Percentiles rank a stretch among this genome's conserved stretches.
phyloP scores from a whole-genome alignment of 2,329 filamentous ascomycete genomes.

The Ophiobolus disseminans region DNA sequence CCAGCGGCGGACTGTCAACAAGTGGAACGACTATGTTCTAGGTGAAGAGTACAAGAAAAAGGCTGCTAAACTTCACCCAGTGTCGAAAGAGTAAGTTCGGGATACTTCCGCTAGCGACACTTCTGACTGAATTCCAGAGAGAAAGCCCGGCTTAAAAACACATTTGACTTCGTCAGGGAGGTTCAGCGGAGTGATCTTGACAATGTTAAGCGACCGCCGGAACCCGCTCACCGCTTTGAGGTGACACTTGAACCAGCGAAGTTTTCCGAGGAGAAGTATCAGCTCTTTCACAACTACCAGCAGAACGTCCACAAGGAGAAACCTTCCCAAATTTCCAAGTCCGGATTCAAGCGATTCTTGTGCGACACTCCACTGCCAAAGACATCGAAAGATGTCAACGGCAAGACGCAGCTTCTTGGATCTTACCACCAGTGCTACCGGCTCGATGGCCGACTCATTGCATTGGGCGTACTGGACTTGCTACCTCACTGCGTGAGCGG shows the following conservation, averaged over 20 bases:
- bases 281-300: constrained; percentile 78
- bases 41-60: constrained; percentile 73
- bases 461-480: constrained; percentile 78
- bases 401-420: constrained; percentile 67
- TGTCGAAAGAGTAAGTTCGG: constrained; percentile 66
- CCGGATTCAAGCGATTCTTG: constrained; percentile 74
- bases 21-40: constrained; percentile 75
- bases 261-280: constrained; percentile 78
- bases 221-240: constrained; percentile 71
- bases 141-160: constrained; percentile 68
- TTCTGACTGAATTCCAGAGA: constrained; percentile 47
- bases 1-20: constrained; percentile 77
- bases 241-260: constrained; percentile 73
- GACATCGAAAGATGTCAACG: constrained; percentile 51
- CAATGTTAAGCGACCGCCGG: constrained; percentile 63
- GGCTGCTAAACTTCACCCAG: constrained; percentile 69
- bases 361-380: constrained; percentile 71
- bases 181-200: constrained; percentile 72
- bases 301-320: constrained; percentile 73
- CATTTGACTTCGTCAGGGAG: constrained; percentile 71
- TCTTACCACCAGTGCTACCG: constrained; percentile 85
- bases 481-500: constrained; percentile 79
- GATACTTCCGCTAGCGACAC: neutral
- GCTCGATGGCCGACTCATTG: constrained; percentile 76
- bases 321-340: constrained; percentile 63